Base-by-base conservation (phyloP, 1,284 basidiomycete genomes). In the Leccinum colubrinum region DNA sequence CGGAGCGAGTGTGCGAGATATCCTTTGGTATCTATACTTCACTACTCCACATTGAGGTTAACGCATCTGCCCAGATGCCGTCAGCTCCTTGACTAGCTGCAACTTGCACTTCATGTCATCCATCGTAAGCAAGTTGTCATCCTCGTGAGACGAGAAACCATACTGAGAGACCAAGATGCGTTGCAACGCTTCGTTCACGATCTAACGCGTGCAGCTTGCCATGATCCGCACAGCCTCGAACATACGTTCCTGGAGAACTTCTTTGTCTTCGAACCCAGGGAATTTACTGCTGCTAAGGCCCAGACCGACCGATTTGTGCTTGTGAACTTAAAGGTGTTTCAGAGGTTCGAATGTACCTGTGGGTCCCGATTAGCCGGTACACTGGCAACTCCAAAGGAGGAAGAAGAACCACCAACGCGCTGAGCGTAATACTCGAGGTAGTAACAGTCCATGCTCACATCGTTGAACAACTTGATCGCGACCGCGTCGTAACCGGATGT, bases 211-310 rank as follows among this genome's bases (percentile, higher is more conserved):
- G 14, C 84, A 87, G 50, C 80, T 71, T 20, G 82, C 81, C 37
- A 39, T 39, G 37, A 39, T 39, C 37, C 37, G 37, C 37, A 39
- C 37, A 39, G 37, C 37, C 37, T 87, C 80, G 58, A 83, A 71
- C 30, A 94, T 80, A 53, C 88, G 84, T 56, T 74, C 72, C 68
- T 83, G 82, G 59, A 39, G 37, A 39, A 39, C 37, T 51, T 79
- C 79, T 59, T 83, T 78, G 61, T 86, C 80, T 72, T 93, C 91
- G 41, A 93, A 74, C 76, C 81, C 74, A 8, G 86, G 77, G 67
- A 85, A 81, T 75, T 94, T 94, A 35, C 86, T 88, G 1, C 88
- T 86, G 55, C 93, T 80, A 25, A 93, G 78, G 9, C 91, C 91
- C 15, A 94, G 79, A 8, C 93, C 86, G 54, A 85, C 85, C 9